Evolutionary conservation across 306 rosid species (phyloP).

Genomic region (Senna tora): DNA sequence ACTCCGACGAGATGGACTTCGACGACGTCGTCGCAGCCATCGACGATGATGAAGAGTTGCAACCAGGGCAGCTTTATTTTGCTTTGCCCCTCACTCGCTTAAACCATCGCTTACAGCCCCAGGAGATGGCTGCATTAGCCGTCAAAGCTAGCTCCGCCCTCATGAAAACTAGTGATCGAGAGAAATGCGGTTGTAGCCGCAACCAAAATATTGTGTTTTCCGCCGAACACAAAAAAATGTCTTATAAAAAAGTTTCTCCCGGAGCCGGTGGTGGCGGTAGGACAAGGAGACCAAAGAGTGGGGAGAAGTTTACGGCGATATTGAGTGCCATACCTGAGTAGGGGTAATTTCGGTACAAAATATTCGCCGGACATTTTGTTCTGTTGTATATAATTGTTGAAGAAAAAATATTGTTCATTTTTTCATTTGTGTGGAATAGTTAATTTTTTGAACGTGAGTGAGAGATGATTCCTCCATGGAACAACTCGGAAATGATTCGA

Average conservation of each 20-base stretch:
- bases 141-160: conserved; percentile 88
- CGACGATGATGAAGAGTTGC: conserved; percentile 68
- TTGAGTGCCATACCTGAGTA: conserved; percentile 82
- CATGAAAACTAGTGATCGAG: conserved; percentile 51
- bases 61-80: conserved; percentile 83
- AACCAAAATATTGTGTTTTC: conserved; percentile 43
- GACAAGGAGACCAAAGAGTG: conserved; percentile 35
- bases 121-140: conserved; percentile 97
- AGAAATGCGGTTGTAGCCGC: conserved; percentile 51
- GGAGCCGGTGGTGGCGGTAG: conserved; percentile 6
- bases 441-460: conserved; percentile 10
- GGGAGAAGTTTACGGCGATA: conserved; percentile 47
- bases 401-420: neutral
- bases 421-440: neutral
- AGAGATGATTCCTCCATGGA: conserved; percentile 30
- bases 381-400: conserved; percentile 35
- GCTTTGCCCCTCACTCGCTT: conserved; percentile 74
- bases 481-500: conserved; percentile 10
- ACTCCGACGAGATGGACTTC: conserved; percentile 93
- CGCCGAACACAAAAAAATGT: conserved; percentile 39
- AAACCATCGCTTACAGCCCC: conserved; percentile 57
- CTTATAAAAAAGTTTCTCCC: conserved; percentile 15
- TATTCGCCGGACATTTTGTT: conserved; percentile 15
- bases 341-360: conserved; percentile 44
- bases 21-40: conserved; percentile 69